Base-by-base conservation (phyloP, 768 basidiomycete species). In the Boletus tomentosulus region DNA sequence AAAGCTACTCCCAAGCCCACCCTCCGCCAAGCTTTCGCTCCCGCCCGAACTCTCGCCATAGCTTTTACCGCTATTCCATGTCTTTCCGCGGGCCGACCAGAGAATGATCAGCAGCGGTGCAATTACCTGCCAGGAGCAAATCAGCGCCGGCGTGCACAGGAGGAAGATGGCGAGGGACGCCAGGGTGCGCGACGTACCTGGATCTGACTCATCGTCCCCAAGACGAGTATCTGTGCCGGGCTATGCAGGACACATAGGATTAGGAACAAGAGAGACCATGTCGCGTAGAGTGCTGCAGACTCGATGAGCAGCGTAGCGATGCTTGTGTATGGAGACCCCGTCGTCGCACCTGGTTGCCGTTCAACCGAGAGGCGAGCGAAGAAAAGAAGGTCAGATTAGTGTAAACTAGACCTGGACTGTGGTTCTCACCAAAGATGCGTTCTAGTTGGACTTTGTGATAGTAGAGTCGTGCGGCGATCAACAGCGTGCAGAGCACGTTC, bases 61-160 rank as follows among this genome's bases (percentile, higher is more conserved):
- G 25, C 9, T 51, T 38, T 48, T 48, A 50, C 6, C 3, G 7
- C 15, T 5, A 3, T 44, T 33, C 66, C 66, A 67, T 1, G 63
- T 55, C 33, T 55, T 55, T 4, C 63, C 65, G 19, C 65, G 60
- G 19, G 56, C 55, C 24, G 56, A 54, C 60, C 65, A 57, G 39
- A 67, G 58, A 6, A 67, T 62, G 33, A 67, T 66, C 56, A 67
- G 35, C 28, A 67, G 45, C 2, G 65, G 60, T 4, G 65, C 60
- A 8, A 66, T 67, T 11, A 62, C 66, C 65, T 66, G 27, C 12
- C 22, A 25, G 10, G 34, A 9, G 13, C 6, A 22, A 11, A 37
- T 56, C 35, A 47, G 16, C 0, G 10, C 28, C 13, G 10, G n/a
- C 28, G 9, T 5, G 11, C 11, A 13, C 2, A 34, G 12, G 33